These are phyloP conservation scores for Psophocarpus tetragonolobus DNA, from an alignment of 306 rosid genomes.

Conservation along the genomic window DNA sequence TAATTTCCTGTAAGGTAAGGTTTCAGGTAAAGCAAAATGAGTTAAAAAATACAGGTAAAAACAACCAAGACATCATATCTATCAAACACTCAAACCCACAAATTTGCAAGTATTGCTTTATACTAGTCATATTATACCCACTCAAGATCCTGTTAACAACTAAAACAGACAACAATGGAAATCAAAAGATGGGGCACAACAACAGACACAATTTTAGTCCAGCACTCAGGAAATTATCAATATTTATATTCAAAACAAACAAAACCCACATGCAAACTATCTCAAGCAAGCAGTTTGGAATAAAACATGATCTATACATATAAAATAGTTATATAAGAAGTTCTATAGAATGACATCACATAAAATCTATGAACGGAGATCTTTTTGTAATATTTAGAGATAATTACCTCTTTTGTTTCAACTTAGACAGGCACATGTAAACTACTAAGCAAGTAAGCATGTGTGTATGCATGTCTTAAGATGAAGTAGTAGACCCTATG, in stretches of 20 bases:
- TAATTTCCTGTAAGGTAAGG: constrained; percentile 65
- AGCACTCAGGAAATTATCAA: background rate
- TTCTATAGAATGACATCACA: background rate
- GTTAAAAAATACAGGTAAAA: constrained; percentile 16
- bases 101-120: constrained; percentile 12
- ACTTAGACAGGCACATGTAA: background rate
- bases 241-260: background rate
- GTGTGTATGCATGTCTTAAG: background rate
- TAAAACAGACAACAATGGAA: background rate
- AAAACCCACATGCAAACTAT: background rate
- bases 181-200: constrained; percentile 3
- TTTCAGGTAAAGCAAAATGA: constrained; percentile 23
- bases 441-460: background rate
- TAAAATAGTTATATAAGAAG: constrained; percentile 3
- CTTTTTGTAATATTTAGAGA: background rate
- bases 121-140: constrained; percentile 1
- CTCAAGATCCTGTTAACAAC: constrained; percentile 13
- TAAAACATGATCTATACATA: background rate
- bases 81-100: background rate
- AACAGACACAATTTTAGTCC: background rate
- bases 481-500: background rate
- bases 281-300: background rate
- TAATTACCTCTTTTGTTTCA: background rate
- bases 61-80: background rate
- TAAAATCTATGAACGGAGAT: background rate